These are phyloP conservation scores for Usnea hakonensis DNA, from an alignment of 495 filamentous ascomycete genomes.

Conservation along the genomic window DNA sequence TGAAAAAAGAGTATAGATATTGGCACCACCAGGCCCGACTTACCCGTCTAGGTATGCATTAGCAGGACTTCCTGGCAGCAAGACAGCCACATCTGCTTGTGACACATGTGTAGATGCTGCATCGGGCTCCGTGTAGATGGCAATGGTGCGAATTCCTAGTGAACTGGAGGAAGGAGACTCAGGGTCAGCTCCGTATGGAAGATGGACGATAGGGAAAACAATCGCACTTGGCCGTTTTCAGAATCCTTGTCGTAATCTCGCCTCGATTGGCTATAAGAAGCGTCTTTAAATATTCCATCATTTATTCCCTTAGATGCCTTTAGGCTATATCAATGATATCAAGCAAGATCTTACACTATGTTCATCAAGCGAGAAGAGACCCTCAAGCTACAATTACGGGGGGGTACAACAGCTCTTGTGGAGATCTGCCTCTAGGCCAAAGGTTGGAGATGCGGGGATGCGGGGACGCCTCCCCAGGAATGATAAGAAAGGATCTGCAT, in stretches of 20 bases:
- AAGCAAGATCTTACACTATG: neutral
- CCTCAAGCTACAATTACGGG: neutral
- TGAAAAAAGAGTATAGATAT: neutral
- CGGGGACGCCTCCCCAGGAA: neutral
- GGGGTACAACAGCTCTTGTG: neutral
- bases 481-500: constrained; percentile 19
- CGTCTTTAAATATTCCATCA: constrained; percentile 35
- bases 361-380: neutral
- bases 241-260: constrained; percentile 47
- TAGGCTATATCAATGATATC: neutral
- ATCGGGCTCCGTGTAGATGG: constrained; percentile 49
- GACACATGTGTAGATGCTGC: constrained; percentile 47
- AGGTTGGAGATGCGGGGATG: constrained; percentile 16
- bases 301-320: neutral
- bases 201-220: neutral
- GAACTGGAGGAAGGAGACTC: constrained; percentile 21
- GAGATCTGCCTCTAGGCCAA: neutral
- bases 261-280: constrained; percentile 48
- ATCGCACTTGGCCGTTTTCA: constrained; percentile 35
- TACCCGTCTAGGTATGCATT: constrained; percentile 43
- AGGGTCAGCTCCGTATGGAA: neutral
- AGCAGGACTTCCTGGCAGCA: constrained; percentile 38
- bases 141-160: constrained; percentile 41
- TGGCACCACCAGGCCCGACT: neutral
- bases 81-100: constrained; percentile 43